Evolutionary conservation across 192 early-diverging fungal species (phyloP).

Genomic region (Chytriomyces confervae): DNA sequence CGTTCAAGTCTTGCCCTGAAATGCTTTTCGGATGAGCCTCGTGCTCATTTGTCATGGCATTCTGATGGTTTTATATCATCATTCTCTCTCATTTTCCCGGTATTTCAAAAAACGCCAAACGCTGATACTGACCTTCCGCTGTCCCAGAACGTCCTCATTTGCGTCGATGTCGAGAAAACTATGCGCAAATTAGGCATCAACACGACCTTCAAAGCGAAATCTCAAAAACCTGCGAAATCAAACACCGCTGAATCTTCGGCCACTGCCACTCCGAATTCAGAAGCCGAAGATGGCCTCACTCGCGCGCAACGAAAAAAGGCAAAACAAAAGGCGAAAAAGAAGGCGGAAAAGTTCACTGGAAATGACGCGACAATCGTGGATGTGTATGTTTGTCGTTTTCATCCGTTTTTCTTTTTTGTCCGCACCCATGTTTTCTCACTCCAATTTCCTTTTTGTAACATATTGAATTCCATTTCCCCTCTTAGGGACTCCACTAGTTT

Average conservation of each 20-base stretch:
- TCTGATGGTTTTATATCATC: not conserved
- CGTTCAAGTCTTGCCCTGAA: not conserved
- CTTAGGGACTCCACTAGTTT: constrained; percentile 31
- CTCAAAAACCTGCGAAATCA: not conserved
- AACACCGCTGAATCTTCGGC: not conserved
- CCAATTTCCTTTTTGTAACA: not conserved
- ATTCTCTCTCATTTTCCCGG: not conserved
- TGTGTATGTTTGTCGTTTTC: not conserved
- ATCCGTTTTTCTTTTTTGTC: not conserved
- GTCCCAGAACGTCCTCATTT: constrained; percentile 83
- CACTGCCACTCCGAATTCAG: constrained; percentile 5
- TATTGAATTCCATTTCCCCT: not conserved
- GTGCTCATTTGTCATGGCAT: not conserved
- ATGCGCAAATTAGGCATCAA: constrained; percentile 59
- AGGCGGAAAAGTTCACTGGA: not conserved
- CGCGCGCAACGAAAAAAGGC: constrained; percentile 63
- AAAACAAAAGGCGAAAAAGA: constrained; percentile 56
- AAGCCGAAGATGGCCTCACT: constrained; percentile 39
- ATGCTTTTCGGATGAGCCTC: not conserved
- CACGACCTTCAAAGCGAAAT: not conserved
- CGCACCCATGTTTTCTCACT: not conserved
- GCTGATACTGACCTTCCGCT: not conserved
- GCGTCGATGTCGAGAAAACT: constrained; percentile 85
- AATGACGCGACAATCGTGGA: not conserved
- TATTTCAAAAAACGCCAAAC: not conserved